Evolutionary conservation across 768 basidiomycete genomes (phyloP).

Genomic region (Lactarius hatsudake): DNA sequence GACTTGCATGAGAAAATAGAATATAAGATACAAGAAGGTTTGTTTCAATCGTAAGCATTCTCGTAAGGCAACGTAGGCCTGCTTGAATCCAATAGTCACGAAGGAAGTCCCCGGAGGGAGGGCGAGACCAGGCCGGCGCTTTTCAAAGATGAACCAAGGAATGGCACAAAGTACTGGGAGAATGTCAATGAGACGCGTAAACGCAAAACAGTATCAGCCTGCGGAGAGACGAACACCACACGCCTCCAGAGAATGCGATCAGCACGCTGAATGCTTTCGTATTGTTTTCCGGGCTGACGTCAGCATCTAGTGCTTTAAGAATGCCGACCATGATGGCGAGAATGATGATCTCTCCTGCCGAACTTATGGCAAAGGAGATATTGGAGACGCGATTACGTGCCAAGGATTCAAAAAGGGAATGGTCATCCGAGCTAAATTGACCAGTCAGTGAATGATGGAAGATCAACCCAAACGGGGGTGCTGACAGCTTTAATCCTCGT

Average conservation of each 20-base stretch:
- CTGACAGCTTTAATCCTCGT: conserved; percentile 48
- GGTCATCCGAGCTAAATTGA: conserved; percentile 43
- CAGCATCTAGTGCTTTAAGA: conserved; percentile 59
- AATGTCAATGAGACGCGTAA: neutral
- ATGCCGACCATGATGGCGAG: conserved; percentile 76
- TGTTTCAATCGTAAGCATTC: conserved; percentile 70
- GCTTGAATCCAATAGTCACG: conserved; percentile 64
- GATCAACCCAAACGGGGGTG: neutral
- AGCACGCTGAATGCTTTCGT: conserved; percentile 71
- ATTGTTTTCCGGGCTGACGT: conserved; percentile 64
- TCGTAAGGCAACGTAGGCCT: conserved; percentile 57
- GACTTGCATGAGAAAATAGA: conserved; percentile 72
- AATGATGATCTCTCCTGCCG: conserved; percentile 66
- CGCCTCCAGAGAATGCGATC: conserved; percentile 77
- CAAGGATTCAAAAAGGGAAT: conserved; percentile 57
- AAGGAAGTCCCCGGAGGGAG: conserved; percentile 55
- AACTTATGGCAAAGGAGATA: conserved; percentile 67
- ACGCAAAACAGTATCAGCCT: neutral
- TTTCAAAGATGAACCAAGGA: conserved; percentile 73
- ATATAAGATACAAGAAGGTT: conserved; percentile 69
- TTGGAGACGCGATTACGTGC: conserved; percentile 73
- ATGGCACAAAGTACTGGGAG: conserved; percentile 57
- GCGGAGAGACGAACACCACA: conserved; percentile 53
- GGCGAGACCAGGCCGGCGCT: conserved; percentile 60
- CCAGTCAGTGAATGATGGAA: neutral